A percentile compares a stretch with the other conserved stretches of the same genome.
These are phyloP conservation scores for Dactylellina leptospora DNA, from an alignment of 2,329 filamentous ascomycete genomes.

Conservation along the genomic window DNA sequence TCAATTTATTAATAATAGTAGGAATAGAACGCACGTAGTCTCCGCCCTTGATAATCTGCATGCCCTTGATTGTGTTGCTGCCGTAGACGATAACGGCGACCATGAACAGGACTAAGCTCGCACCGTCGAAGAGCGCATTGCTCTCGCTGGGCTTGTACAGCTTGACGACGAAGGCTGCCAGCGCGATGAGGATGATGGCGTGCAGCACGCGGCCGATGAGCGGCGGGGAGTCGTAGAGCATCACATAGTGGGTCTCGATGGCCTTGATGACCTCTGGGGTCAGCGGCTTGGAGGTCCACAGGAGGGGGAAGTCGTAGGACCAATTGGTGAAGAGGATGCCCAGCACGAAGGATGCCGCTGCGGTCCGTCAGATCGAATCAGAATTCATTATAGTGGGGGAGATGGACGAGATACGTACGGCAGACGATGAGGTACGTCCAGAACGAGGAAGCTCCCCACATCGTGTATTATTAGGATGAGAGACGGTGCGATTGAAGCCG, in stretches of 20 bases:
- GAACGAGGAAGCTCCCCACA: constrained; percentile 73
- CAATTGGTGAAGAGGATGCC: constrained; percentile 96
- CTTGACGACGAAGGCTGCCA: constrained; percentile 90
- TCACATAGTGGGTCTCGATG: constrained; percentile 87
- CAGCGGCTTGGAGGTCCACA: constrained; percentile 76
- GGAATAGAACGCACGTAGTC: constrained; percentile 51
- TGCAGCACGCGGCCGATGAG: constrained; percentile 92
- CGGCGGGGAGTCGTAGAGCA: constrained; percentile 89
- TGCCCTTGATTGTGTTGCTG: constrained; percentile 94
- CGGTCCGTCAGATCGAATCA: constrained; percentile 15
- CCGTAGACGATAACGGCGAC: constrained; percentile 93
- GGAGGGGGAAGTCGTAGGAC: constrained; percentile 92
- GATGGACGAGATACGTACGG: constrained; percentile 81
- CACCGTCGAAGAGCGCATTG: constrained; percentile 92
- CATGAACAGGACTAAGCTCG: constrained; percentile 76
- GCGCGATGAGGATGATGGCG: constrained; percentile 87
- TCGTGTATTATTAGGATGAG: constrained; percentile 14
- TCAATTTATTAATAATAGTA: constrained; percentile 11
- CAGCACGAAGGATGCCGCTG: constrained; percentile 94
- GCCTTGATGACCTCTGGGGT: constrained; percentile 77
- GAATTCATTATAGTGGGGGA: too few relatives aligned
- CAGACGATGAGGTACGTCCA: constrained; percentile 97
- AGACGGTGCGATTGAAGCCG: not conserved
- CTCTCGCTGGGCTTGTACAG: constrained; percentile 92
- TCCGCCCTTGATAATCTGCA: constrained; percentile 80